Conservation (phyloP, 164 flowering plant genomes). For the Liriodendron chinense region DNA sequence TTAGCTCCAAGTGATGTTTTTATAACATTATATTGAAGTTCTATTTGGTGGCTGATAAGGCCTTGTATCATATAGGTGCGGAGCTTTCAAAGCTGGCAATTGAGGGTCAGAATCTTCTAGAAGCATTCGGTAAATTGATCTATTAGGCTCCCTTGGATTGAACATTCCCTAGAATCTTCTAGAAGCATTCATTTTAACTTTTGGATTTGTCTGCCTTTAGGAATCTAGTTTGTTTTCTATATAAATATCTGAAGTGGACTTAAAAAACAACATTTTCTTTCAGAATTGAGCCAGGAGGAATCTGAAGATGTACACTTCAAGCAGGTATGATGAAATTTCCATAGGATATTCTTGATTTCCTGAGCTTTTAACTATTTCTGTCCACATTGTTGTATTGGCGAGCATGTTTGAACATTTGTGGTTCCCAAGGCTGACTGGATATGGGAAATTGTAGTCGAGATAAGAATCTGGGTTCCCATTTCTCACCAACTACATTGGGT, state of each 20-base stretch:
- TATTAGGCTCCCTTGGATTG: background rate
- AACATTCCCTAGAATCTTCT: background rate
- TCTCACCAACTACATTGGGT: too few species aligned
- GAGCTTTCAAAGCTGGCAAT: constrained; percentile 46
- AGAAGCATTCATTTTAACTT: too few species aligned
- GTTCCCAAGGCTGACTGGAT: too few species aligned
- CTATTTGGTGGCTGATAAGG: background rate
- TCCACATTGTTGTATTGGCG: background rate
- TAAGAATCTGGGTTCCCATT: too few species aligned
- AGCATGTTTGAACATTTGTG: too few species aligned
- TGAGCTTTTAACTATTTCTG: background rate
- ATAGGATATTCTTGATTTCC: background rate
- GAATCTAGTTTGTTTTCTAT: background rate
- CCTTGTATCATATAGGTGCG: background rate
- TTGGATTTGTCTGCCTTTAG: constrained; percentile 1
- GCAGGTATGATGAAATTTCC: constrained; percentile 49
- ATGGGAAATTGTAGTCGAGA: too few species aligned
- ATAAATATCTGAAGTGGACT: constrained; percentile 2
- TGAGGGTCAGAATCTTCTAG: constrained; percentile 48
- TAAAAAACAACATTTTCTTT: constrained; percentile 13
- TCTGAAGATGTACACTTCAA: constrained; percentile 78
- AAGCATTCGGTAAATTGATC: constrained; percentile 60
- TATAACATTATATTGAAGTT: background rate
- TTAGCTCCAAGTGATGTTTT: background rate
- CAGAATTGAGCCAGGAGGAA: constrained; percentile 83